Conservation (phyloP, 1,139 yeast species). For the Hansenula sp. region DNA sequence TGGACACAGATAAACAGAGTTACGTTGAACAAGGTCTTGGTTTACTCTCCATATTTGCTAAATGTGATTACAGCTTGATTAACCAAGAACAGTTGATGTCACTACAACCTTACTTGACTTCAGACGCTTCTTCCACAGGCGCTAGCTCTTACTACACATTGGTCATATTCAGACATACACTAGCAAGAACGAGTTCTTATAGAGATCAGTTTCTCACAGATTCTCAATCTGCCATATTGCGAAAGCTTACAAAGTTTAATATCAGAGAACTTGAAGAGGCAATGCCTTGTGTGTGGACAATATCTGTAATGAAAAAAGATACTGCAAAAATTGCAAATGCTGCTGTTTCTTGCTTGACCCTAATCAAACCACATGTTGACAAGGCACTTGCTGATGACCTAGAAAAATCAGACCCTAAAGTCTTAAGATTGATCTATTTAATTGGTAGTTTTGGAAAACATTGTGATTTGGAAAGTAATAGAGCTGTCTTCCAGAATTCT, state of each 20-base stretch:
- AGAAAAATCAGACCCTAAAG: constrained; percentile 36
- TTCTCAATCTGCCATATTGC: constrained; percentile 49
- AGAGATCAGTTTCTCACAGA: constrained; percentile 46
- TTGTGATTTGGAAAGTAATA: constrained; percentile 50
- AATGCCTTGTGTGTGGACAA: constrained; percentile 59
- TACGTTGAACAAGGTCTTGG: constrained; percentile 35
- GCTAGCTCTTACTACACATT: constrained; percentile 42
- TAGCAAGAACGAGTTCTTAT: constrained; percentile 40
- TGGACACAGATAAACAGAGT: constrained; percentile 16
- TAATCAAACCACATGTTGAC: constrained; percentile 40
- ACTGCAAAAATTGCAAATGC: constrained; percentile 53
- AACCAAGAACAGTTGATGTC: constrained; percentile 61
- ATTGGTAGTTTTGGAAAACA: constrained; percentile 68
- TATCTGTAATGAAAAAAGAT: constrained; percentile 43
- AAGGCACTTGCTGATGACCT: constrained; percentile 24
- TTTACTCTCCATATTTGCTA: constrained; percentile 49
- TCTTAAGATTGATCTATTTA: constrained; percentile 55
- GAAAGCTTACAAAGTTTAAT: constrained; percentile 53
- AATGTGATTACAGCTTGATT: constrained; percentile 45
- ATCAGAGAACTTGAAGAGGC: constrained; percentile 62
- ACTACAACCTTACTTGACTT: constrained; percentile 55
- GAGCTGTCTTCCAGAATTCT: constrained; percentile 34
- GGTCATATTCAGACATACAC: constrained; percentile 45
- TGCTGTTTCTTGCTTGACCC: constrained; percentile 50
- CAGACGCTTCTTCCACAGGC: constrained; percentile 36